A percentile compares a stretch with the other conserved stretches of the same genome.
Evolutionary conservation across 768 basidiomycete genomes (phyloP).

Genomic region (Termitomyces sp.): DNA sequence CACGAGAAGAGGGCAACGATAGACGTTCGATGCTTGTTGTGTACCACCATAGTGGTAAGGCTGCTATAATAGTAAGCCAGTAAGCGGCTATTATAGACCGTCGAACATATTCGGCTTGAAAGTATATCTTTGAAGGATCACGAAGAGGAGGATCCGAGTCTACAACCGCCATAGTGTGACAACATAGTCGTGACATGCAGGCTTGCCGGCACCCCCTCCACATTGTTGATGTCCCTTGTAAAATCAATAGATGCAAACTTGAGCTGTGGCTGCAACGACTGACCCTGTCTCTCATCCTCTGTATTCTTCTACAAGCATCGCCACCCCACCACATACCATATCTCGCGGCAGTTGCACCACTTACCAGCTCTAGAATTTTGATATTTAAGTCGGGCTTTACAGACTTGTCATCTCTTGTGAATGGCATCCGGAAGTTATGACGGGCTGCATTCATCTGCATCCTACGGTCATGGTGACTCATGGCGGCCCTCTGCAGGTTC

Average conservation of each 20-base stretch:
- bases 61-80: constrained; percentile 70
- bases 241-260: constrained; percentile 25
- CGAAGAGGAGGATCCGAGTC: constrained; percentile 20
- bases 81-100: constrained; percentile 67
- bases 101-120: constrained; percentile 44
- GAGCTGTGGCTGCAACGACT: constrained; percentile 21
- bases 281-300: constrained; percentile 3
- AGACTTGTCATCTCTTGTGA: constrained; percentile 10
- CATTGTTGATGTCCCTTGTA: constrained; percentile 13
- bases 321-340: neutral
- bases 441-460: constrained; percentile 24
- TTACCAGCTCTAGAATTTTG: neutral
- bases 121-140: constrained; percentile 47
- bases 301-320: neutral
- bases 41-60: constrained; percentile 89
- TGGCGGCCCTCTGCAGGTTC: constrained; percentile 26
- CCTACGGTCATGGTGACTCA: constrained; percentile 24
- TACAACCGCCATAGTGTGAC: constrained; percentile 6
- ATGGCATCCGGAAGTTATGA: constrained; percentile 40
- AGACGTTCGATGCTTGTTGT: constrained; percentile 87
- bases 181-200: constrained; percentile 3
- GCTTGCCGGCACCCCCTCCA: constrained; percentile 4
- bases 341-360: neutral
- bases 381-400: neutral
- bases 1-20: constrained; percentile 57